phyloP scores from a whole-genome alignment of 2,329 filamentous ascomycete species.

The Cryphonectria japonica region DNA sequence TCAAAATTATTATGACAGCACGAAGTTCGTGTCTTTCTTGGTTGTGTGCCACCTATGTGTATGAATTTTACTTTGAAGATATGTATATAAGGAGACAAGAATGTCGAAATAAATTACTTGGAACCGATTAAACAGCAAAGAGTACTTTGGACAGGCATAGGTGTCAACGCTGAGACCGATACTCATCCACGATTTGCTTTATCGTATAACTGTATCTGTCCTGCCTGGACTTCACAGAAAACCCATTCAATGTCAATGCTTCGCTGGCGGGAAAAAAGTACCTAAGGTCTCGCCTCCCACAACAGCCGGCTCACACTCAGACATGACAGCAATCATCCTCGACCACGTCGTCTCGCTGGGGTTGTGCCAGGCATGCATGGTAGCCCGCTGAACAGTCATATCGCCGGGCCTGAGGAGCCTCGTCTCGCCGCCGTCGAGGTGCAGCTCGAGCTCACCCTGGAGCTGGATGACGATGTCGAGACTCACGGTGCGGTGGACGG shows the following conservation, averaged over 20 bases:
- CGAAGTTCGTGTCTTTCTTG: no score
- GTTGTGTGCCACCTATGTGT: no score
- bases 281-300: not conserved
- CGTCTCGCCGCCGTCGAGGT: slow-evolving; percentile 12
- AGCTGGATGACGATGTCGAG: slow-evolving; percentile 54
- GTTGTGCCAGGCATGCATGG: not conserved
- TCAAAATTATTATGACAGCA: no score
- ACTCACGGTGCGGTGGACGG: slow-evolving; percentile 52
- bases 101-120: no score
- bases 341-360: not conserved
- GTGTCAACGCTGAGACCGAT: no score
- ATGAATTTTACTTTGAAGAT: no score
- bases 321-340: not conserved
- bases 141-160: no score
- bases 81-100: no score
- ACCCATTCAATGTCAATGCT: not conserved
- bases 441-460: slow-evolving; percentile 35
- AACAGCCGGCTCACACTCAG: not conserved
- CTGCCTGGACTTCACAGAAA: no score
- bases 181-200: no score
- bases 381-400: not conserved
- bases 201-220: no score
- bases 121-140: no score
- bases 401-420: slow-evolving; percentile 8
- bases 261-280: not conserved